Evolutionary conservation across 306 rosid species (phyloP), one percentile per base, ranked within the genome.

Genomic region (Cicer chorassanicum): DNA sequence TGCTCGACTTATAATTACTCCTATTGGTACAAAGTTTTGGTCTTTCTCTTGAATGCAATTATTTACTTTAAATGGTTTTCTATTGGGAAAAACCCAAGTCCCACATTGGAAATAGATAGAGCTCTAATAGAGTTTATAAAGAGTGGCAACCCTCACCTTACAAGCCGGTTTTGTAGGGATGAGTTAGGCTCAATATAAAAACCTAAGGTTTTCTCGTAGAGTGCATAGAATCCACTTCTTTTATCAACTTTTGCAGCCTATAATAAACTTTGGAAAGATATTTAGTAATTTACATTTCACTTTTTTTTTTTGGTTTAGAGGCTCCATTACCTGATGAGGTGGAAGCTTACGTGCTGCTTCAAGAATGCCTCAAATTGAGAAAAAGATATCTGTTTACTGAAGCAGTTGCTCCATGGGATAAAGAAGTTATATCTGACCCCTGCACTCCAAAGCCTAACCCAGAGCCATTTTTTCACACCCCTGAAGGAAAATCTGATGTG

Each of bases 281-380:
- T 60, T 24, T 44, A 29, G 43, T 59, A 65, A 57, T 3, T 66
- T 66, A 29, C 55, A 7, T 38, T 69, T 68, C 46, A 19, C 10
- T 57, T 34, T 29, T 36, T 13, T 61, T 61, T 38, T 36, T 13
- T 61, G 45, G 74, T 75, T 65, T 84, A 94, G 98, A 90, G 89
- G 76, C 86, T 55, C 98, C 98, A 6, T 88, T 96, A 68, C 77
- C 92, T 2, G 98, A 94, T 85, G 98, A 94, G 88, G 84, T 74
- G 15, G 98, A 94, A 68, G 84, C 77, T 38, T 91, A 85, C 68
- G 77, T 53, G 72, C 85, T 88, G 82, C 91, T 94, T 79, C 92
- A 90, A 90, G 98, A 84, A 83, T 94, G 96, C 88, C 97, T 94
- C 54, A 88, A 91, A 79, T 13, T 94, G 90, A 87, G 98, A 62